Percentiles rank a stretch among this genome's conserved stretches.
phyloP scores from a whole-genome alignment of 805 yeast species.

The Lipomyces kockii region DNA sequence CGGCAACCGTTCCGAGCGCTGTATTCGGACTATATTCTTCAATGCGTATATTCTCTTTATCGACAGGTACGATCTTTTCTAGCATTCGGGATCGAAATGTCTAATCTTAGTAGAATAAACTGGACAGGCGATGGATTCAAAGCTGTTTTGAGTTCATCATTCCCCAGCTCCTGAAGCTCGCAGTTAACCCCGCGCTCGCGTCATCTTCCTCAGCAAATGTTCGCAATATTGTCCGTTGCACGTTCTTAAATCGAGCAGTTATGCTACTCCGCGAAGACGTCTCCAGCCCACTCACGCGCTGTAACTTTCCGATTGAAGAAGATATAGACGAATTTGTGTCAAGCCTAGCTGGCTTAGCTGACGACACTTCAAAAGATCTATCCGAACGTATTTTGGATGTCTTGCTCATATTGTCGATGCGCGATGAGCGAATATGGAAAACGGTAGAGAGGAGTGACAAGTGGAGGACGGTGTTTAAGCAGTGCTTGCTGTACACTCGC shows the following conservation, averaged over 20 bases:
- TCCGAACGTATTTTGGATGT: slow-evolving; percentile 21
- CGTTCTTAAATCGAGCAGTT: slow-evolving; percentile 10
- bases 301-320: background rate
- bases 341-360: slow-evolving; percentile 12
- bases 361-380: slow-evolving; percentile 2
- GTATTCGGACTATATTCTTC: slow-evolving; percentile 21
- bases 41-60: slow-evolving; percentile 5
- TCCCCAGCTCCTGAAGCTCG: slow-evolving; percentile 4
- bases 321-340: slow-evolving; percentile 9
- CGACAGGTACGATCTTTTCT: background rate
- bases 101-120: background rate
- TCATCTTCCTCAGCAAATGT: slow-evolving; percentile 7
- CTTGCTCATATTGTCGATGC: slow-evolving; percentile 6
- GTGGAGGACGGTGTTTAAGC: slow-evolving; percentile 11
- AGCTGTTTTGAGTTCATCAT: slow-evolving; percentile 13
- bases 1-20: slow-evolving; percentile 18
- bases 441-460: background rate
- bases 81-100: background rate
- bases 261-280: slow-evolving; percentile 14
- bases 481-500: slow-evolving; percentile 9
- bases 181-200: slow-evolving; percentile 11
- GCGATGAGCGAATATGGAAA: slow-evolving; percentile 18
- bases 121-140: slow-evolving; percentile 4
- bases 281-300: background rate
- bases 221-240: slow-evolving; percentile 13